phyloP scores from a whole-genome alignment of 202 grass and related monocot species.

The Eragrostis tef region DNA sequence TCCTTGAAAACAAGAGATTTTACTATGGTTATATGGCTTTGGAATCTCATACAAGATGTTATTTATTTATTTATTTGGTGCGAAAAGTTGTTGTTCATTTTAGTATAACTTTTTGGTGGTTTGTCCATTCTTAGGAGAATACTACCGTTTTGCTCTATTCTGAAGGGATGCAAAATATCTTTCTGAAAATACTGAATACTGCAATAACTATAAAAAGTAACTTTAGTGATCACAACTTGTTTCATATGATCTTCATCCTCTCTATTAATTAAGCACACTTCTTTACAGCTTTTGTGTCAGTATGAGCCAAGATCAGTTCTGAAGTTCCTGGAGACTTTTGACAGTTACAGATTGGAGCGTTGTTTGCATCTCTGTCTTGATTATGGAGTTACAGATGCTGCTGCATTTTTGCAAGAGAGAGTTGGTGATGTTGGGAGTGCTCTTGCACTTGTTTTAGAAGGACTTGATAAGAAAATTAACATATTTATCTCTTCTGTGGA shows the following conservation, averaged over 20 bases:
- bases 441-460: constrained; percentile 66
- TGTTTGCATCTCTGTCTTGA: constrained; percentile 88
- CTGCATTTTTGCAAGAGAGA: constrained; percentile 95
- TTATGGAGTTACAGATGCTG: constrained; percentile 85
- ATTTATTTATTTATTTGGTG: no score
- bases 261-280: constrained; percentile 49
- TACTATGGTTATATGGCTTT: neutral
- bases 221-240: constrained; percentile 3
- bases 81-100: neutral
- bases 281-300: constrained; percentile 81
- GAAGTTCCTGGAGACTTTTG: constrained; percentile 91
- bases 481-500: constrained; percentile 67
- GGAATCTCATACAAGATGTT: neutral
- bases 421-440: constrained; percentile 95
- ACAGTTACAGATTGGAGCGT: constrained; percentile 90
- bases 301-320: constrained; percentile 80
- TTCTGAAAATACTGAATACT: constrained; percentile 20
- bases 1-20: neutral
- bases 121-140: constrained; percentile 17
- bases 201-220: constrained; percentile 1
- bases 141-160: constrained; percentile 3
- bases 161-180: constrained; percentile 10
- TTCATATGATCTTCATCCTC: constrained; percentile 20
- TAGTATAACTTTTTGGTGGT: constrained; percentile 11
- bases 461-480: constrained; percentile 77